These are phyloP conservation scores for Saccharomyces hybrid DNA, from an alignment of 1,139 yeast genomes.

Conservation along the genomic window DNA sequence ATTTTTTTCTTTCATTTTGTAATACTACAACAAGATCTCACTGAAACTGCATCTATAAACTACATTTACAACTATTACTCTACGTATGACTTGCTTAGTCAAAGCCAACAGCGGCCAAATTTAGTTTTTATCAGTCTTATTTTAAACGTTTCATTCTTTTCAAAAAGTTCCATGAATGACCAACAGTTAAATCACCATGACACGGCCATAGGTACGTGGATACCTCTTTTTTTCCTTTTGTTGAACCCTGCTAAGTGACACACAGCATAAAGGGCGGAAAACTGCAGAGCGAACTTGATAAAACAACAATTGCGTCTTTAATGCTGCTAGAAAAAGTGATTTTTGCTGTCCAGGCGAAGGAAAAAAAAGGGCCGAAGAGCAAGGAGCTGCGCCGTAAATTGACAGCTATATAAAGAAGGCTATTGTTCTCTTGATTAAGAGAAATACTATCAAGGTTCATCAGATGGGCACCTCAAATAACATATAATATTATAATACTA, in stretches of 20 bases:
- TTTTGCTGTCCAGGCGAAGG: background rate
- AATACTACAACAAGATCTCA: background rate
- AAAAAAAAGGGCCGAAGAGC: background rate
- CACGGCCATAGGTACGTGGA: too few species aligned
- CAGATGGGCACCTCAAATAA: background rate
- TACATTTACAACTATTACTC: too few species aligned
- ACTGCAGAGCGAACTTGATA: too few species aligned
- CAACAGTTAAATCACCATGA: too few species aligned
- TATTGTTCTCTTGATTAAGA: background rate
- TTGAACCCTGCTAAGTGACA: background rate
- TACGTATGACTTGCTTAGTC: too few species aligned
- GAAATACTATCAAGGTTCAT: too few species aligned
- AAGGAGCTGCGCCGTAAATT: background rate
- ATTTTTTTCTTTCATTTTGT: background rate
- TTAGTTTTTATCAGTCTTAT: too few species aligned
- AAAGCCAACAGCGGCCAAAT: too few species aligned
- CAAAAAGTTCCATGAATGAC: too few species aligned
- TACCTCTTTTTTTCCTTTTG: background rate
- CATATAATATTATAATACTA: background rate
- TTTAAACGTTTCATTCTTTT: too few species aligned
- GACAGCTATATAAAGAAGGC: background rate
- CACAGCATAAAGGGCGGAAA: too few species aligned
- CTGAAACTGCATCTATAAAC: too few species aligned
- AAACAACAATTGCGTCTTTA: background rate
- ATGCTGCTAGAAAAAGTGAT: background rate